These are phyloP conservation scores for Gossypium longicalyx DNA, from an alignment of 345 rosid genomes.

Conservation along the genomic window DNA sequence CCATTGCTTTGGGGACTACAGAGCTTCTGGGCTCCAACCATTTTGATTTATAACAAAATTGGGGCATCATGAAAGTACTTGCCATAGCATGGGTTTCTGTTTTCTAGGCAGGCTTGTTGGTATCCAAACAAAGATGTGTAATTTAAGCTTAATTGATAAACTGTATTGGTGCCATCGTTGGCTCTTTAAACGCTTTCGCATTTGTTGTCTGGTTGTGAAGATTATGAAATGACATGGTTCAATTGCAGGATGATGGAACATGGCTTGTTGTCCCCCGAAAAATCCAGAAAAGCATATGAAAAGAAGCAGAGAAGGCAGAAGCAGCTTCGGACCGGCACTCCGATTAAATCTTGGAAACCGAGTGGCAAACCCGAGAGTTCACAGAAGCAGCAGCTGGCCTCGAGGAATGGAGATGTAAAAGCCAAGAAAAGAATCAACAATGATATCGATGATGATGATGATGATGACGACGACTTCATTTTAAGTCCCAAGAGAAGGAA, in stretches of 20 bases:
- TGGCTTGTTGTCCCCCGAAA: conserved; percentile 73
- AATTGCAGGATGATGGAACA: conserved; percentile 94
- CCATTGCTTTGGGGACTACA: neutral
- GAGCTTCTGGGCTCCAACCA: neutral
- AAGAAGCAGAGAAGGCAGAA: conserved; percentile 87
- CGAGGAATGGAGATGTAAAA: conserved; percentile 55
- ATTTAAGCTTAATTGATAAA: neutral
- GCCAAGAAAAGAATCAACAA: conserved; percentile 55
- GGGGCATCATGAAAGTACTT: neutral
- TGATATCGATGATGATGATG: conserved; percentile 44
- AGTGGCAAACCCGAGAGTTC: conserved; percentile 57
- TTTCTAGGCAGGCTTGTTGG: neutral
- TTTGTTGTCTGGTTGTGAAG: neutral
- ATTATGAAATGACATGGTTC: neutral
- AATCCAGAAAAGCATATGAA: conserved; percentile 67
- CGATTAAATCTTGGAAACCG: conserved; percentile 46
- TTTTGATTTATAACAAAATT: neutral
- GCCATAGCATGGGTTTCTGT: neutral
- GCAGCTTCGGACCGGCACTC: conserved; percentile 66
- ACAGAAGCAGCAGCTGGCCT: conserved; percentile 45
- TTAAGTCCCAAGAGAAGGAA: conserved; percentile 70
- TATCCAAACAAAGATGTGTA: neutral
- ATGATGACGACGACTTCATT: conserved; percentile 42
- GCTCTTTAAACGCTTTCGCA: neutral
- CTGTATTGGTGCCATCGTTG: neutral